Base-by-base conservation (phyloP, 768 basidiomycete genomes). In the Tubosaeta sp. region DNA sequence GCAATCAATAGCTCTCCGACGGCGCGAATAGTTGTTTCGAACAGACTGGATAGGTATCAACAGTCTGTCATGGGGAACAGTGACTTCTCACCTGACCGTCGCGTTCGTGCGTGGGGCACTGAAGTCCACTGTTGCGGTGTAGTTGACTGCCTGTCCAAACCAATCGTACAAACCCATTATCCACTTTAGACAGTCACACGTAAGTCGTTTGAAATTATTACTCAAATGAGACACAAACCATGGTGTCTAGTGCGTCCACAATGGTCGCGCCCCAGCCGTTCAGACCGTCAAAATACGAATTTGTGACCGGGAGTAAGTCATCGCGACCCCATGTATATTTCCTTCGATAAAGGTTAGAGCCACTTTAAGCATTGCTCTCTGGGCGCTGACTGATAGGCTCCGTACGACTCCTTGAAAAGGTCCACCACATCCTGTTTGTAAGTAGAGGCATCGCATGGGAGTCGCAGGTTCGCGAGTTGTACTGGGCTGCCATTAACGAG, bases 11-110 rank as follows among this genome's bases (percentile, higher is more conserved):
- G 69, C 2, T 85, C 85, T 7, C 78, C 88, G 3, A 90, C 60
- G 46, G 82, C 85, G 39, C 88, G 85, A 58, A 90, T 90, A 0
- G 83, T 87, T 1, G 85, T 85, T 67, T 90, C 88, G 59, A 90
- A 89, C 4, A 89, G 2, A 41, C 66, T 67, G 27, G 1, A 29
- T 14, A 26, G 6, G 10, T 10, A n/a, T 55, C 29, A 54, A 9
- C 27, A n/a, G 7, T 2, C 12, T 2, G 17, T 46, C 25, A 16
- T 33, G n/a, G 19, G 10, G 43, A 22, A 33, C 19, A 42, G 9
- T 14, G 33, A 17, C 17, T 6, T 38, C 25, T 47, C 58, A 79
- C 79, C 71, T 79, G 56, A 79, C 77, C 1, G 75, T 75, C 38
- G 73, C 72, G 3, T 60, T 16, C 0, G 76, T 80, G 22, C 75